phyloP scores from a whole-genome alignment of 371 early-diverging fungal species.

The Mortierella sp. region DNA sequence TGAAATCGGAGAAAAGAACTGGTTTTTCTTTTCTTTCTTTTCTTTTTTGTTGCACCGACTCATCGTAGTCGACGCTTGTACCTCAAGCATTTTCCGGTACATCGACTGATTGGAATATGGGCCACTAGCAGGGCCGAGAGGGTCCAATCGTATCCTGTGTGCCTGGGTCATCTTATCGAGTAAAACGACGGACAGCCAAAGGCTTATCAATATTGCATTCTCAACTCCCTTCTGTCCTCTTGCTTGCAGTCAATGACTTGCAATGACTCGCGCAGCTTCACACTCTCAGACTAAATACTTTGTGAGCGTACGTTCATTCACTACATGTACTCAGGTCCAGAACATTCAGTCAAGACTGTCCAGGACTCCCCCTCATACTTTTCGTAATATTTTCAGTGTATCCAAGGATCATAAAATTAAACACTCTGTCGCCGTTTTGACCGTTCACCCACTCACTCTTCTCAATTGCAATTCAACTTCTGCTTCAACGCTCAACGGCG shows the following conservation, averaged over 20 bases:
- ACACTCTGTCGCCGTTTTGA: not conserved
- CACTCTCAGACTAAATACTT: too few species aligned
- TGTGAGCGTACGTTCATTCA: too few species aligned
- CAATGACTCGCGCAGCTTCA: too few species aligned
- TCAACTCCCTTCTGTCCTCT: too few species aligned
- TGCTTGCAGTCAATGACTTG: too few species aligned
- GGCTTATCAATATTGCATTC: too few species aligned
- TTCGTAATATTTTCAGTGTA: not conserved
- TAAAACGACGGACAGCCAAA: too few species aligned
- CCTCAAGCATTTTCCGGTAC: not conserved
- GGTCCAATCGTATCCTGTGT: not conserved
- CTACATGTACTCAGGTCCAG: too few species aligned
- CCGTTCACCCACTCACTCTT: too few species aligned
- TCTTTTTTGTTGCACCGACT: slow-evolving; percentile 6
- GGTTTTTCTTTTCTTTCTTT: slow-evolving; percentile 1
- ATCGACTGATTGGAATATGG: not conserved
- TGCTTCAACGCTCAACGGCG: not conserved
- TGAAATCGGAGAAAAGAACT: not conserved
- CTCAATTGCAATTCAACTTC: too few species aligned
- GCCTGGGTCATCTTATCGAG: too few species aligned
- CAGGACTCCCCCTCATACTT: not conserved
- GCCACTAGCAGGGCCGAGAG: not conserved
- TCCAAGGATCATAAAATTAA: not conserved
- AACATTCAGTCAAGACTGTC: not conserved
- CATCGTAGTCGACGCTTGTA: too few species aligned